A percentile compares a stretch with the other conserved stretches of the same genome.
phyloP scores from a whole-genome alignment of 148 eudicot genomes.

The Limonium bicolor region DNA sequence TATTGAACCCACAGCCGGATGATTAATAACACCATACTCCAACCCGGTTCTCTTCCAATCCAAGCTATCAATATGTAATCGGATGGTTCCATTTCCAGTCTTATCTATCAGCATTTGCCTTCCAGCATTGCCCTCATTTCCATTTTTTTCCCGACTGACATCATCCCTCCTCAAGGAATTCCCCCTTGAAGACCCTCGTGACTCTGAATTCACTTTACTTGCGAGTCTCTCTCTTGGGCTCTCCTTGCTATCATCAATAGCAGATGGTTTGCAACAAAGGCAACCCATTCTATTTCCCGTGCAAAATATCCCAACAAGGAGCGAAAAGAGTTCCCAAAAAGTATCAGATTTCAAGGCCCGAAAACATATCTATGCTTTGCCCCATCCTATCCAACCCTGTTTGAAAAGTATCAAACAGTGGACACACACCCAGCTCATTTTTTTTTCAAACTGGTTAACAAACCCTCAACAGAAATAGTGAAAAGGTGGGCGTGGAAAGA shows the following conservation, averaged over 20 bases:
- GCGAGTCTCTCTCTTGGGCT: conserved; percentile 50
- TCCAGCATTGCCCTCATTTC: conserved; percentile 32
- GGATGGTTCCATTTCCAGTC: conserved; percentile 28
- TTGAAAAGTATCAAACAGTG: background rate
- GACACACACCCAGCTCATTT: background rate
- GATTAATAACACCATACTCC: conserved; percentile 18
- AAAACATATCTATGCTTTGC: background rate
- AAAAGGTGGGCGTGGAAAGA: too few species aligned
- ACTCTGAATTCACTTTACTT: conserved; percentile 25
- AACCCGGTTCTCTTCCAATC: conserved; percentile 29
- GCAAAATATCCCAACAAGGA: background rate
- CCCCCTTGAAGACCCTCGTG: conserved; percentile 16
- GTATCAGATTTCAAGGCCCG: background rate
- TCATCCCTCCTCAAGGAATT: conserved; percentile 50
- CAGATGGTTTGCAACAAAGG: conserved; percentile 64
- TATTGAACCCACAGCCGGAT: conserved; percentile 25
- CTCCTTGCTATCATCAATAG: conserved; percentile 47
- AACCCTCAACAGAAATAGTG: background rate
- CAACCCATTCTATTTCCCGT: conserved; percentile 36
- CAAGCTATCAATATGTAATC: conserved; percentile 26
- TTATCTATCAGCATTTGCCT: conserved; percentile 58
- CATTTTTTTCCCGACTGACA: conserved; percentile 14
- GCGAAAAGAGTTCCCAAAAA: background rate
- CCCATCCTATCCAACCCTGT: background rate
- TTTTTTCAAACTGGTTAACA: background rate